Conservation (phyloP, 2,329 filamentous ascomycete genomes). For the Biscogniauxia mediterranea region DNA sequence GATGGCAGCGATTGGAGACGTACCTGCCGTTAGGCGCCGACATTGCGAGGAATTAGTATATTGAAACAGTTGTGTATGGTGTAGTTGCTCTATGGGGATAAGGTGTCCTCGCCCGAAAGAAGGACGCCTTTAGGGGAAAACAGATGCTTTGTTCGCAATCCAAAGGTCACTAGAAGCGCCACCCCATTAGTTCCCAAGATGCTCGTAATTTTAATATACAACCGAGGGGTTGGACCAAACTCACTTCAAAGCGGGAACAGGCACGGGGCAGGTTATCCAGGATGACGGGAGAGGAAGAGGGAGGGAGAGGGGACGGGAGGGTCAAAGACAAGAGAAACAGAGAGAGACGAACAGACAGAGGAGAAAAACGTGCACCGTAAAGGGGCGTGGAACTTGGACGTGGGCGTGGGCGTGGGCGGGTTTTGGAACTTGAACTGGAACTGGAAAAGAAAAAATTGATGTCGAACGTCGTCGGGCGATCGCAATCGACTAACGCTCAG, state of each 20-base stretch:
- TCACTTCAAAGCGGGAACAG: conserved; percentile 8
- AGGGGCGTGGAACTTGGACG: background rate
- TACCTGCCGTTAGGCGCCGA: conserved; percentile 29
- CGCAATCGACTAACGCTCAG: background rate
- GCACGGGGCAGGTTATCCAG: background rate
- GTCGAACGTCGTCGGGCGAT: background rate
- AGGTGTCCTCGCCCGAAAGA: conserved; percentile 2
- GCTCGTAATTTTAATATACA: conserved; percentile 6
- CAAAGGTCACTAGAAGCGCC: conserved; percentile 19
- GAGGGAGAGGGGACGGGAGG: background rate
- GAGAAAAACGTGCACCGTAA: background rate
- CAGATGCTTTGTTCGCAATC: conserved; percentile 20
- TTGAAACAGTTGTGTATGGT: conserved; percentile 1
- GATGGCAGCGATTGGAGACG: conserved; percentile 10
- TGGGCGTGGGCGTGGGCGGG: no score
- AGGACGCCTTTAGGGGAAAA: conserved; percentile 1
- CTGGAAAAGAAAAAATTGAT: background rate
- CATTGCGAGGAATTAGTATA: conserved; percentile 19
- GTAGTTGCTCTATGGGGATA: background rate
- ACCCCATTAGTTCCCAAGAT: conserved; percentile 16
- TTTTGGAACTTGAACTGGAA: background rate
- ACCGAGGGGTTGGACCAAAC: conserved; percentile 9
- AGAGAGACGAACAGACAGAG: background rate
- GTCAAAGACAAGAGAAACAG: background rate
- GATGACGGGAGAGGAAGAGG: background rate